Conservation (phyloP, 176 grass and related monocot genomes). For the Zizania latifolia region DNA sequence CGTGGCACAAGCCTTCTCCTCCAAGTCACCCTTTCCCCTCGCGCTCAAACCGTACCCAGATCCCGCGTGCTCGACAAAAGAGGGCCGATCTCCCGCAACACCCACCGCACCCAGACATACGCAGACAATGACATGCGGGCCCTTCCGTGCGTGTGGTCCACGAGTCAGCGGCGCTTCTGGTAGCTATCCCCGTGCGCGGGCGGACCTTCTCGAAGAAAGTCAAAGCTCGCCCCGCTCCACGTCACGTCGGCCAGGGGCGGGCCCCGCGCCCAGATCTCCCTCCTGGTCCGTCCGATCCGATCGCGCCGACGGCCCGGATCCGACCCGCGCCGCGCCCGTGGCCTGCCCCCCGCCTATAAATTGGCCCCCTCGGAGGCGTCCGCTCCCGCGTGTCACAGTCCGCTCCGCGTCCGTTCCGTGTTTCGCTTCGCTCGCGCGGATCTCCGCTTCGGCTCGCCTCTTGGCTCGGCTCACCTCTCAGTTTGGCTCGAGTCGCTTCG, state of each 20-base stretch:
- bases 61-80: slow-evolving; percentile 39
- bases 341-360: slow-evolving; percentile 36
- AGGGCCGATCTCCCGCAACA: slow-evolving; percentile 19
- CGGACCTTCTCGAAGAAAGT: slow-evolving; percentile 27
- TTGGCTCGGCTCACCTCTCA: neutral
- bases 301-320: slow-evolving; percentile 27
- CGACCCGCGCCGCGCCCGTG: neutral
- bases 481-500: slow-evolving; percentile 16
- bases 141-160: fast-evolving
- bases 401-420: neutral
- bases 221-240: slow-evolving; percentile 39
- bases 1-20: slow-evolving; percentile 23
- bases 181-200: neutral
- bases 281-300: slow-evolving; percentile 33
- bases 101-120: fast-evolving
- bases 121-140: neutral
- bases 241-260: slow-evolving; percentile 26
- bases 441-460: neutral
- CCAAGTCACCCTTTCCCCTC: slow-evolving; percentile 26
- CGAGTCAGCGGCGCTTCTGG: fast-evolving
- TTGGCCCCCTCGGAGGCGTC: neutral
- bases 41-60: slow-evolving; percentile 29
- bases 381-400: slow-evolving; percentile 13
- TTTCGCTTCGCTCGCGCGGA: neutral
- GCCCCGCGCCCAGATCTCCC: neutral